Conservation (phyloP, 2,329 filamentous ascomycete species). For the Nigrospora oryzae region DNA sequence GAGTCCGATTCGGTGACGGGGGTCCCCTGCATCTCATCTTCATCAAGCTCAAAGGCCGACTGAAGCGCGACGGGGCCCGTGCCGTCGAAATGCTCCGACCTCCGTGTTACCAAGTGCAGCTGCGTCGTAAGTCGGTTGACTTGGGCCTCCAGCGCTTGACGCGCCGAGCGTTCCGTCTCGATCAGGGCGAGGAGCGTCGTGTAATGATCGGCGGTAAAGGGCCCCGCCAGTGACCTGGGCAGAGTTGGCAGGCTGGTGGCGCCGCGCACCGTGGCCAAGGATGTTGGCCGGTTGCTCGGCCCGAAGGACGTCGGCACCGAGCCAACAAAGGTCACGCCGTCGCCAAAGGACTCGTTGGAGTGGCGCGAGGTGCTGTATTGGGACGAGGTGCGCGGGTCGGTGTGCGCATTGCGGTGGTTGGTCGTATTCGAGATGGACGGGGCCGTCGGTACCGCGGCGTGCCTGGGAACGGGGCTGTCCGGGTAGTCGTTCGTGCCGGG, state of each 20-base stretch:
- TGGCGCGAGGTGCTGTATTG: conserved; percentile 26
- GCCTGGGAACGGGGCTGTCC: conserved; percentile 17
- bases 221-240: conserved; percentile 19
- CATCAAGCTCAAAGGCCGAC: conserved; percentile 34
- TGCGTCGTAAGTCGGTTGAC: conserved; percentile 44
- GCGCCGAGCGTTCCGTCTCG: conserved; percentile 46
- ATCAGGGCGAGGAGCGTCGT: conserved; percentile 42
- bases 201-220: conserved; percentile 37
- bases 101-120: conserved; percentile 35
- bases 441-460: conserved; percentile 12
- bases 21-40: conserved; percentile 20
- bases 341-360: conserved; percentile 38
- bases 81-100: conserved; percentile 24
- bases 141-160: conserved; percentile 46
- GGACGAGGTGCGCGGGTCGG: conserved; percentile 15
- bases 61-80: conserved; percentile 22
- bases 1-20: conserved; percentile 23
- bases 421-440: conserved; percentile 14
- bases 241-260: conserved; percentile 34
- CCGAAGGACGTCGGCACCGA: conserved; percentile 21
- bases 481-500: conserved; percentile 28
- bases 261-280: conserved; percentile 39
- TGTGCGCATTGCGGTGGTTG: neutral
- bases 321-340: conserved; percentile 35
- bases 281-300: conserved; percentile 27